Conservation (phyloP, 2,329 filamentous ascomycete species). For the Trichophyton equinum region DNA sequence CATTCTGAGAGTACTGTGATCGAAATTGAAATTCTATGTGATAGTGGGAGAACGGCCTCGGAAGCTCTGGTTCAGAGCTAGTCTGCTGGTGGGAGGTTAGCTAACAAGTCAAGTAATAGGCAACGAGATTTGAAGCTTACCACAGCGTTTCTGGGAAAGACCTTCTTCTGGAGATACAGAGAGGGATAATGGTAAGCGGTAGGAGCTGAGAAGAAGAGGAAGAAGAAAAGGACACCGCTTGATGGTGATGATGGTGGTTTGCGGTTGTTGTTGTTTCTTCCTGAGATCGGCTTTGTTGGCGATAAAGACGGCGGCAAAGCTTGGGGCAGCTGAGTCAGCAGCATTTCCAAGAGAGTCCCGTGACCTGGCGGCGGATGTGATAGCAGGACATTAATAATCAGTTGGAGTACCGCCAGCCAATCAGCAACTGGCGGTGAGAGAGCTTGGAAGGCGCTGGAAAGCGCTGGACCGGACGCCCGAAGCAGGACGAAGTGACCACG, state of each 20-base stretch:
- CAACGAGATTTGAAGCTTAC: not conserved
- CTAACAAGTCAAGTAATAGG: not conserved
- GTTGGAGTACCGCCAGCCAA: slow-evolving; percentile 5
- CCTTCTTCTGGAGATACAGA: not conserved
- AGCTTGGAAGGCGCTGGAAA: slow-evolving; percentile 12
- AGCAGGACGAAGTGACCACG: slow-evolving; percentile 1
- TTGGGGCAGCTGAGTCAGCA: slow-evolving; percentile 7
- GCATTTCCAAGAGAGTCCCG: not conserved
- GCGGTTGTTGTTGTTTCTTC: slow-evolving; percentile 1
- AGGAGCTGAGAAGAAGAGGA: slow-evolving; percentile 8
- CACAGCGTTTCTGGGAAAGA: not conserved
- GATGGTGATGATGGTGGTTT: not conserved
- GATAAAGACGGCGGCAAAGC: not conserved
- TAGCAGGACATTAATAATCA: not conserved
- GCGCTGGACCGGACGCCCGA: slow-evolving; percentile 4
- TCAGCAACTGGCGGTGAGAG: slow-evolving; percentile 1
- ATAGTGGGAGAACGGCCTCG: slow-evolving; percentile 13
- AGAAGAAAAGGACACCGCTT: not conserved
- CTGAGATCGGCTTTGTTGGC: slow-evolving; percentile 3
- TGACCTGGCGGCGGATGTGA: slow-evolving; percentile 2
- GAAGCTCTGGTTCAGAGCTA: not conserved
- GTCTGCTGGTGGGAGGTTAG: not conserved
- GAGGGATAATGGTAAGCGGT: not conserved
- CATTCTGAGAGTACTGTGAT: slow-evolving; percentile 44
- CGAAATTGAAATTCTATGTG: slow-evolving; percentile 19